phyloP scores from a whole-genome alignment of 2,329 filamentous ascomycete genomes.

The Diaporthe sp. region DNA sequence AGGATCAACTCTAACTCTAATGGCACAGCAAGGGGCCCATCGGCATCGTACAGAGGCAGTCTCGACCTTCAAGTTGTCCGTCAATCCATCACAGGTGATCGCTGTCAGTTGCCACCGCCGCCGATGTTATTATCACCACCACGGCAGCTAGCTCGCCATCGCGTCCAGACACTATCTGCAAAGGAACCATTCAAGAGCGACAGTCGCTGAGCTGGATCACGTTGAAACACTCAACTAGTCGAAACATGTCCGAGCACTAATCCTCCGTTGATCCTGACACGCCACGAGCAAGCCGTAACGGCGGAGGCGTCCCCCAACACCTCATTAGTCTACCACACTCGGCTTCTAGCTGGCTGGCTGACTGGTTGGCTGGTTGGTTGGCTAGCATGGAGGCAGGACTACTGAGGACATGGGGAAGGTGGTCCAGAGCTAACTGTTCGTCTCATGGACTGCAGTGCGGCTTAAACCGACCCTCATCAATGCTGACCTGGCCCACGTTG shows the following conservation, averaged over 20 bases:
- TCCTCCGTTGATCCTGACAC: conserved; percentile 28
- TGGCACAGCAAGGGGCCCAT: background rate
- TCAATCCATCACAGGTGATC: background rate
- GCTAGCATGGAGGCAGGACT: background rate
- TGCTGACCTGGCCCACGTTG: conserved; percentile 13
- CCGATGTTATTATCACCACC: background rate
- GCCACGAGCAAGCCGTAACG: conserved; percentile 30
- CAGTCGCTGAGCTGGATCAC: background rate
- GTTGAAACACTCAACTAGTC: conserved; percentile 30
- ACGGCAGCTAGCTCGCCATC: background rate
- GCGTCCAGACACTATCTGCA: background rate
- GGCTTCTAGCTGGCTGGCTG: background rate
- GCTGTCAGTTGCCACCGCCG: conserved; percentile 2
- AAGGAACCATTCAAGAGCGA: conserved; percentile 8
- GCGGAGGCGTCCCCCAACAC: background rate
- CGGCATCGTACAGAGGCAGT: background rate
- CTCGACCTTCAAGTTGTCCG: background rate
- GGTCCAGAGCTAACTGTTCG: conserved; percentile 22
- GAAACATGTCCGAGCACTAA: conserved; percentile 25
- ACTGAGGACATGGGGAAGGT: background rate
- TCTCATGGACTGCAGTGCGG: conserved; percentile 19
- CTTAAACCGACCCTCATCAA: conserved; percentile 31
- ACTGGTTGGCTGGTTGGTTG: background rate
- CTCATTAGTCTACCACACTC: conserved; percentile 13
- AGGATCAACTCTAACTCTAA: background rate